Base-by-base conservation (phyloP, 1,139 yeast species). In the Insectozyma bohioensis region DNA sequence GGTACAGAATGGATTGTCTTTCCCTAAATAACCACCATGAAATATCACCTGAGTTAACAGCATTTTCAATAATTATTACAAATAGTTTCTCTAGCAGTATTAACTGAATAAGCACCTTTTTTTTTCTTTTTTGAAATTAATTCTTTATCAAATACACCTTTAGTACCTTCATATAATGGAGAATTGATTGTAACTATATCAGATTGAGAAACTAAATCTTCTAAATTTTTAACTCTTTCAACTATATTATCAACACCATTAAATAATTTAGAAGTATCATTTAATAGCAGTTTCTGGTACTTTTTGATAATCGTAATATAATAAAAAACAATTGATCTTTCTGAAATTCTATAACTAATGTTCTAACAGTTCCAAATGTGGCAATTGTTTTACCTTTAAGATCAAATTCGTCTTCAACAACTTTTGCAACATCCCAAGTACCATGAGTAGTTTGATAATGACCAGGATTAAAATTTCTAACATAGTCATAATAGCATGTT, bases 81-180 rank as follows among this genome's bases (percentile, higher is more conserved):
- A 44, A 84, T 82, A 33, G 90, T 92, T 41, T 94, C 94, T 56
- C 95, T 75, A 12, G 95, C 94, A 34, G 94, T 85, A 67, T 85
- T 84, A 39, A 85, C 86, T 43, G 85, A 67, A 70, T 83, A 77
- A 11, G 94, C 75, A 31, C 90, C 90, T 51, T 74, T 75, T n/a
- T n/a, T n/a, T 62, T 83, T 84, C 81, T 84, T 81, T 55, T 81
- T 76, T 46, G 85, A 70, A 41, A 84, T 65, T 45, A 80, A 61
- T 13, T 80, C 71, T 61, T 79, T 80, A 72, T 84, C 73, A 61
- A 84, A 72, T 41, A 84, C 63, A 20, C 88, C 88, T 48, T 58
- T 60, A 24, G 90, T 74, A 26, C 75, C 72, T 42, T 81, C 85
- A 54, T 85, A 88, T 46, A 85, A 74, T 35, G 95, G 94, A 49